Conservation (phyloP, 306 rosid species). For the Begonia masoniana region DNA sequence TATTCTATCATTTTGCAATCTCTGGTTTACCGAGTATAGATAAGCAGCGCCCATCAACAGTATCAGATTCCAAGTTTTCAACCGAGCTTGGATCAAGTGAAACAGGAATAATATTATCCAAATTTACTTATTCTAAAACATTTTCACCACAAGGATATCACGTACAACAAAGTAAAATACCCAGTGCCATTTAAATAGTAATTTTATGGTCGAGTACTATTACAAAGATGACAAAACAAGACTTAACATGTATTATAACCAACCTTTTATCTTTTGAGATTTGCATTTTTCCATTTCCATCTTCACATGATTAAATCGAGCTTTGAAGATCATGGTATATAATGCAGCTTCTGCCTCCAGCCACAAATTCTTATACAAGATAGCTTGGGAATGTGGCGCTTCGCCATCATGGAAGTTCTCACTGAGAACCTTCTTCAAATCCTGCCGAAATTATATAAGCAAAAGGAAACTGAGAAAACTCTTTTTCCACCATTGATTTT, state of each 20-base stretch:
- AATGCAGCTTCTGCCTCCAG: slow-evolving; percentile 94
- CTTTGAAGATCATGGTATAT: slow-evolving; percentile 51
- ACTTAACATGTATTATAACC: slow-evolving; percentile 4
- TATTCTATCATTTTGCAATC: too few species aligned
- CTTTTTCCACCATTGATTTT: not conserved
- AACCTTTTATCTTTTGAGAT: slow-evolving; percentile 38
- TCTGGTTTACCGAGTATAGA: too few species aligned
- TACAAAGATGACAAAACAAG: not conserved
- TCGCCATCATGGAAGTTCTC: slow-evolving; percentile 53
- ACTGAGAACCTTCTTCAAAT: slow-evolving; percentile 53
- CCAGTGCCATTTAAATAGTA: too few species aligned
- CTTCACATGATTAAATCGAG: slow-evolving; percentile 61
- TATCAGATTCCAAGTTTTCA: slow-evolving; percentile 20
- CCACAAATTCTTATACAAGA: slow-evolving; percentile 75
- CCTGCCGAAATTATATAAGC: slow-evolving; percentile 24
- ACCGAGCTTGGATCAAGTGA: slow-evolving; percentile 15
- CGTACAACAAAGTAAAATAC: too few species aligned
- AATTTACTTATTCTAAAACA: too few species aligned
- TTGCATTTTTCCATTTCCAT: slow-evolving; percentile 47
- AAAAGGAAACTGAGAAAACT: not conserved
- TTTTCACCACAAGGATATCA: too few species aligned
- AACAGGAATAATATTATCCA: not conserved
- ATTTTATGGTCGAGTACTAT: too few species aligned
- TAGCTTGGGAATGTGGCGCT: slow-evolving; percentile 36
- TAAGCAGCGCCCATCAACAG: not conserved